Base-by-base conservation (phyloP, 2,329 filamentous ascomycete species). In the Harringtonia aguacate region DNA sequence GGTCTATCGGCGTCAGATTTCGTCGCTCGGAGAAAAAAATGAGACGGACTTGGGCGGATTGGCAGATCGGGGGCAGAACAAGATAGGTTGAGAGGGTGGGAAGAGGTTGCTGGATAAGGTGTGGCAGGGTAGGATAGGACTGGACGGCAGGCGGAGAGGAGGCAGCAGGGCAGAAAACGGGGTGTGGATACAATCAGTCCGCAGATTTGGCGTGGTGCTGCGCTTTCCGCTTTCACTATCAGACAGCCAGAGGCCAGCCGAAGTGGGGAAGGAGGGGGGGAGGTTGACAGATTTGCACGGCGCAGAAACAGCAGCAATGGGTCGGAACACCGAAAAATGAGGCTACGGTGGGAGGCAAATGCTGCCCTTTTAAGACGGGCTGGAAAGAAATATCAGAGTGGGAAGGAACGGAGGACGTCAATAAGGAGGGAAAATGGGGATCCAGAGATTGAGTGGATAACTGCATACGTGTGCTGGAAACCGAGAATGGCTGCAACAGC, bases 191-290 rank as follows among this genome's bases (percentile, higher is more conserved):
- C 12, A 35, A 36, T 33, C 35, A 38, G 41, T 29, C 20, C 21
- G 35, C 35, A 31, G 35, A 30, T 43, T 30, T 38, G 41, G 35
- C 34, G 34, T 38, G 12, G 41, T 31, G 17, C 17, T 20, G 14
- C n/a, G n/a, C 39, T 37, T 27, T 28, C 17, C 17, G 12, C 21
- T 9, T 18, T 15, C 6, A 42, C 17, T 18, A 36, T 18, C 8
- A n/a, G 20, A 21, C 28, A 31, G 4, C 14, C 33, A 39, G 34
- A 28, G 38, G 34, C n/a, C 30, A 34, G 10, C 10, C 10, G 22
- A 42, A 46, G 44, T 46, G 44, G 39, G 35, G 44, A 46, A 37
- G 39, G 28, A 44, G 34, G 20, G 27, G 39, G 44, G 44, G 44
- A 28, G 18, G 17, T 39, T 41, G 31, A 4, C 28, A 24, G 27